Conservation (phyloP, 2,329 filamentous ascomycete genomes). For the Raffaelea albimanens region DNA sequence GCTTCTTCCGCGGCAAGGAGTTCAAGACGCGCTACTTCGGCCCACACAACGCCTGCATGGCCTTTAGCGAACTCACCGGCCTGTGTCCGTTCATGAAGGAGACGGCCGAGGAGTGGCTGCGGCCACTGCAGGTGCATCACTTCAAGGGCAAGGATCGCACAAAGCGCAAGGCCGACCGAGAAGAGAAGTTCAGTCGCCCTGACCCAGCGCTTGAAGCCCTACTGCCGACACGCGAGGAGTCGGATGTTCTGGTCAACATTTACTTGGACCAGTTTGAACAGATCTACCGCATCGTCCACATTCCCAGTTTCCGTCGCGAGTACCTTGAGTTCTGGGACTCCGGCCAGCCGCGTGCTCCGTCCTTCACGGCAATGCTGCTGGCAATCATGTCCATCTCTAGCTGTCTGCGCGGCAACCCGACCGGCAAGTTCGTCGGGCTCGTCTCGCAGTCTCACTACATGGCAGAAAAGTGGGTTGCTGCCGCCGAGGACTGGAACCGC, state of each 20-base stretch:
- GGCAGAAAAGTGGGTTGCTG: slow-evolving; percentile 47
- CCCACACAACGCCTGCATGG: slow-evolving; percentile 51
- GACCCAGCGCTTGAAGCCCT: slow-evolving; percentile 41
- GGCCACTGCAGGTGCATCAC: slow-evolving; percentile 44
- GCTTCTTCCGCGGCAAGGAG: slow-evolving; percentile 48
- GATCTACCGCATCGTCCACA: slow-evolving; percentile 42
- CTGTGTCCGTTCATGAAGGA: slow-evolving; percentile 53
- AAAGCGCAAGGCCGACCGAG: slow-evolving; percentile 42
- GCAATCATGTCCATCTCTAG: slow-evolving; percentile 51
- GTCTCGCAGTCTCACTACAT: slow-evolving; percentile 46
- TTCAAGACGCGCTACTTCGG: slow-evolving; percentile 53
- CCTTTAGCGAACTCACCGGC: slow-evolving; percentile 48
- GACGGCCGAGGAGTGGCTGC: slow-evolving; percentile 52
- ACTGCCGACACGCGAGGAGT: slow-evolving; percentile 23
- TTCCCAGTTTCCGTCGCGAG: slow-evolving; percentile 45
- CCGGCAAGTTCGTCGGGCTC: slow-evolving; percentile 46
- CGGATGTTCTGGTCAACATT: slow-evolving; percentile 22
- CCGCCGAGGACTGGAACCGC: slow-evolving; percentile 43
- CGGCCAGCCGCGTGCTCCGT: slow-evolving; percentile 33
- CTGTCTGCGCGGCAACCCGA: slow-evolving; percentile 43
- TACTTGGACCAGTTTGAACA: slow-evolving; percentile 29
- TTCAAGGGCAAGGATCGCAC: slow-evolving; percentile 47
- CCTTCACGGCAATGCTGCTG: slow-evolving; percentile 49
- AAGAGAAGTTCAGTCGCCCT: slow-evolving; percentile 35
- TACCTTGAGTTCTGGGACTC: slow-evolving; percentile 47